Evolutionary conservation across 257 asterid genomes (phyloP), one percentile per base, ranked within the genome.

Genomic region (Echium plantagineum): DNA sequence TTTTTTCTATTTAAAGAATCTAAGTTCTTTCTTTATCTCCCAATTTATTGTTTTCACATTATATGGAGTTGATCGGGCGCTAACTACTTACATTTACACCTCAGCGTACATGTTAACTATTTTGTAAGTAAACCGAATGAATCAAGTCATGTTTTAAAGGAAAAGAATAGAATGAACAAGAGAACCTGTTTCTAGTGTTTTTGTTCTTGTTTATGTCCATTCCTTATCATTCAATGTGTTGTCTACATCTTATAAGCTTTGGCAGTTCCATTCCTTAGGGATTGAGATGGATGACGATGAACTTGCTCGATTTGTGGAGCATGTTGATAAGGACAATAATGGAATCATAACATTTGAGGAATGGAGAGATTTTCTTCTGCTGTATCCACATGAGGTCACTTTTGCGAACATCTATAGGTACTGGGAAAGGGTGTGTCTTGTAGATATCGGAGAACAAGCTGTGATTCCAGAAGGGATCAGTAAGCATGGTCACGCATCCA

Each of bases 261-360:
- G 87, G 72, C 87, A 79, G 84, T 80, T 74, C 75, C 73, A 66
- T 80, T 81, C 81, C 79, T 70, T 94, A 94, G 97, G 99, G 72
- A 89, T 94, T 56, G 85, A 89, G 81, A 78, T 94, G 6, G 85
- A 83, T 59, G 99, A 89, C 65, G 82, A 86, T 22, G 97, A 94
- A 71, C 96, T 89, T 35, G 99, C 97, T 51, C 81, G 91, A 64
- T 94, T 94, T 73, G 97, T 94, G 63, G 99, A 94, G 71, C 96
- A 81, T 28, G 95, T 94, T 54, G 97, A 89, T 71, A 89, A 94
- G 68, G 96, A 94, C 74, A 94, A 89, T 64, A 83, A 89, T 55
- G 99, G 99, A 58, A 85, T 84, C 55, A 94, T 94, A 64, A 89
- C 97, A 57, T 94, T 94, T 47, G 96, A 89, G 74, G 99, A 94